A percentile compares a stretch with the other conserved stretches of the same genome.
phyloP scores from a whole-genome alignment of 495 filamentous ascomycete genomes.

The Astrothelium macrocarpum region DNA sequence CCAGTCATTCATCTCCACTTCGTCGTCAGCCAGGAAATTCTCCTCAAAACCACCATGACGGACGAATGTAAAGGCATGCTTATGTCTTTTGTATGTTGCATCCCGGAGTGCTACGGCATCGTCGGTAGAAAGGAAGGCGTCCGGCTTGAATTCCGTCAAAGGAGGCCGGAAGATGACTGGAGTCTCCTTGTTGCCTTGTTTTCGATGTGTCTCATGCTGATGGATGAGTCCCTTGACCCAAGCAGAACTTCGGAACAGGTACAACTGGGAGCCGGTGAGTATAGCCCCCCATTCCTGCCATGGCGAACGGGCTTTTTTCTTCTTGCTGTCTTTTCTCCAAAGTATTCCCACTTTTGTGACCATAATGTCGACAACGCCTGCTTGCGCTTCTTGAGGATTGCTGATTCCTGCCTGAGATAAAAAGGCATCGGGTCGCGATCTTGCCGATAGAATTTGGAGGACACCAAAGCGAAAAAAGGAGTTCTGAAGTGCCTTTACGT shows the following conservation, averaged over 20 bases:
- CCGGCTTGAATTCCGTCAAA: slow-evolving; percentile 82
- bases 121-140: slow-evolving; percentile 82
- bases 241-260: slow-evolving; percentile 84
- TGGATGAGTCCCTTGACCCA: slow-evolving; percentile 90
- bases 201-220: slow-evolving; percentile 72
- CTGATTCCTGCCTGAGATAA: slow-evolving; percentile 58
- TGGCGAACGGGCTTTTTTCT: slow-evolving; percentile 86
- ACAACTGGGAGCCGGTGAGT: slow-evolving; percentile 87
- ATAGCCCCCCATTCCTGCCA: slow-evolving; percentile 99
- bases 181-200: slow-evolving; percentile 51
- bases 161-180: slow-evolving; percentile 85
- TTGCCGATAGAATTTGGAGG: slow-evolving; percentile 84
- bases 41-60: slow-evolving; percentile 86
- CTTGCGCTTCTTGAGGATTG: slow-evolving; percentile 83
- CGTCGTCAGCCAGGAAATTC: slow-evolving; percentile 77
- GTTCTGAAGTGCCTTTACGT: slow-evolving; percentile 68
- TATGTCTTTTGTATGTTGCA: slow-evolving; percentile 85
- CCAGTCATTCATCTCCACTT: slow-evolving; percentile 94
- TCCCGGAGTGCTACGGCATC: slow-evolving; percentile 85
- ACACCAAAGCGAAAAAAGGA: slow-evolving; percentile 85
- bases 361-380: slow-evolving; percentile 93
- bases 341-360: slow-evolving; percentile 91
- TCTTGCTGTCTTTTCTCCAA: slow-evolving; percentile 93
- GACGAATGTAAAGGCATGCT: slow-evolving; percentile 86
- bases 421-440: slow-evolving; percentile 91